Conservation (phyloP, 345 rosid genomes). For the Trapa incisa region DNA sequence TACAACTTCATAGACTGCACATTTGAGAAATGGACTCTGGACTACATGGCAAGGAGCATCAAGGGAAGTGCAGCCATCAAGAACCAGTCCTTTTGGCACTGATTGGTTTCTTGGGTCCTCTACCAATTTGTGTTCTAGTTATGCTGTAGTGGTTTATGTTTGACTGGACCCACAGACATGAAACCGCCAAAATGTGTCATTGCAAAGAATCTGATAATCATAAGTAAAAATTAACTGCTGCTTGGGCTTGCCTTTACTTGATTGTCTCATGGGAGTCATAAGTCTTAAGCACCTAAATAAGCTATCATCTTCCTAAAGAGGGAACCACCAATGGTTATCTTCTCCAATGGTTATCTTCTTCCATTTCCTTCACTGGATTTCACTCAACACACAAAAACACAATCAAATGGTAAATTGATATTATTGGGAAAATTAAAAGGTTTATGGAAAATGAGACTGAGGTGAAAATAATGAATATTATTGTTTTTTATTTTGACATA, state of each 20-base stretch:
- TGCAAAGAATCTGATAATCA: not conserved
- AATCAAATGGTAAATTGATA: no score
- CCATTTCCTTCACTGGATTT: no score
- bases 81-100: slow-evolving; percentile 49
- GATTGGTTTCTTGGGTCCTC: not conserved
- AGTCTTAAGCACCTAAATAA: no score
- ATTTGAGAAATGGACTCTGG: slow-evolving; percentile 94
- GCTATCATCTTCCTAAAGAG: no score
- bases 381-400: no score
- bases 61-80: slow-evolving; percentile 35
- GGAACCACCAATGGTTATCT: no score
- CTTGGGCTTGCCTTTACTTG: not conserved
- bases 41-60: slow-evolving; percentile 34
- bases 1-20: slow-evolving; percentile 71
- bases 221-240: not conserved
- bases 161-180: not conserved
- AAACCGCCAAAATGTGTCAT: not conserved
- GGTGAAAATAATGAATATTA: no score
- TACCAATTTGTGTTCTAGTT: not conserved
- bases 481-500: no score
- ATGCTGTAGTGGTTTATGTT: not conserved
- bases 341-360: no score
- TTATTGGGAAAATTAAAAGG: no score
- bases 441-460: no score
- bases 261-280: no score